Evolutionary conservation across 1,284 basidiomycete genomes (phyloP), one percentile per base, ranked within the genome.

Genomic region (Leccinum pachyderme): DNA sequence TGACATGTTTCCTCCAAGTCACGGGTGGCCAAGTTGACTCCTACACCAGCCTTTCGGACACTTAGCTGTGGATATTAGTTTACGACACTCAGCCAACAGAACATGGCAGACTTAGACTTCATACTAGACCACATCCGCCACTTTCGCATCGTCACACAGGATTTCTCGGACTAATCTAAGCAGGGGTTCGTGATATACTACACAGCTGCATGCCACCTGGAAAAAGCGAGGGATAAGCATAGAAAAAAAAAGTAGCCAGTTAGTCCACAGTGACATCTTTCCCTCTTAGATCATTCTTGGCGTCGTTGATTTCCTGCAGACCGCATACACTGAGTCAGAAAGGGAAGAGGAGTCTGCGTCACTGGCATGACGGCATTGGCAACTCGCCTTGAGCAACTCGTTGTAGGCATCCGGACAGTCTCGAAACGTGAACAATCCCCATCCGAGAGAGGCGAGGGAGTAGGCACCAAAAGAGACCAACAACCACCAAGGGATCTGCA

Each of bases 341-440:
- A 15, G 13, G 25, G 11, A 9, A 9, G 4, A 25, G 22, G 25
- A 43, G 50, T 27, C 9, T 7, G 3, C 8, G 37, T 41, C 37
- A 9, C 2, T 6, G 18, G 29, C 15, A 18, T 25, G 4, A 9
- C 5, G 3, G 61, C n/a, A 60, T n/a, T 2, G 1, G 24, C 11
- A 24, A 7, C 80, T 70, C 67, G 85, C 88, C 66, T 68, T 64
- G 58, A 91, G 73, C 33, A 90, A 71, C 63, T 86, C 84, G 25
- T 81, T 75, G 62, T 90, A 87, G n/a, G 89, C 88, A 58, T 89
- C 87, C 37, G 86, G 85, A 63, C 86, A 88, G 61, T 91, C 88
- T 64, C 81, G 74, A 65, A 91, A 87, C 7, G 83, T 84, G 55
- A 84, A 78, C 43, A 91, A 65, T 2, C 87, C 88, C 78, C 82